Base-by-base conservation (phyloP, 768 basidiomycete species). In the Cantharellus anzutake region DNA sequence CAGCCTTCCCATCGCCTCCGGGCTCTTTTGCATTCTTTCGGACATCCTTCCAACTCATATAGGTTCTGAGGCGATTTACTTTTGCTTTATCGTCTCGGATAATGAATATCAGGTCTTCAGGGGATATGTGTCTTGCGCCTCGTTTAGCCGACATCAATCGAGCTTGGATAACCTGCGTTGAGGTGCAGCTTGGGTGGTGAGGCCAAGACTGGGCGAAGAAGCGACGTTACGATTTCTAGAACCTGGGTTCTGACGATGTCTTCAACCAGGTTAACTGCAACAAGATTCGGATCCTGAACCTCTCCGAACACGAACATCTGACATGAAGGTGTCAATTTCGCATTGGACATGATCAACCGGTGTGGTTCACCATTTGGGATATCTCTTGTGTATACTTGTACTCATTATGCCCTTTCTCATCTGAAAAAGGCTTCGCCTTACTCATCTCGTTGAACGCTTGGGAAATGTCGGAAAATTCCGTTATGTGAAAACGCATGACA, bases 281-380 rank as follows among this genome's bases (percentile, higher is more conserved):
- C 90, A 11, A 77, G 75, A 59, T 82, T 79, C 2, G 92, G 89
- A 60, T 94, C 90, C 68, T 91, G 86, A 2, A 94, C 86, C 72
- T 93, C 91, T 4, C 91, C 91, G 70, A 96, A 94, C 51, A 96
- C 93, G 67, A 94, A 96, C 89, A 96, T 91, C 89, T 91, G 62
- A 14, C n/a, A 40, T 38, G 38, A 50, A 57, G 34, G 51, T 39
- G 42, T 41, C 60, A 38, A 38, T 3, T 29, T 39, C 4, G 40
- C 51, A 42, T 59, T 55, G 29, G 2, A 39, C 44, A 11, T 39
- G 53, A 42, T 58, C 42, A 60, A 29, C 14, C 44, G 11, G n/a
- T n/a, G 40, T 20, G 35, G 63, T 72, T 41, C 51, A 86, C 88
- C 92, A 96, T 96, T 70, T 94, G 90, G 4, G 88, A 86, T 37